Percentiles rank a stretch among this genome's conserved stretches.
These are phyloP conservation scores for Funneliformis geosporum DNA, from an alignment of 192 early-diverging fungal species.

Conservation along the genomic window DNA sequence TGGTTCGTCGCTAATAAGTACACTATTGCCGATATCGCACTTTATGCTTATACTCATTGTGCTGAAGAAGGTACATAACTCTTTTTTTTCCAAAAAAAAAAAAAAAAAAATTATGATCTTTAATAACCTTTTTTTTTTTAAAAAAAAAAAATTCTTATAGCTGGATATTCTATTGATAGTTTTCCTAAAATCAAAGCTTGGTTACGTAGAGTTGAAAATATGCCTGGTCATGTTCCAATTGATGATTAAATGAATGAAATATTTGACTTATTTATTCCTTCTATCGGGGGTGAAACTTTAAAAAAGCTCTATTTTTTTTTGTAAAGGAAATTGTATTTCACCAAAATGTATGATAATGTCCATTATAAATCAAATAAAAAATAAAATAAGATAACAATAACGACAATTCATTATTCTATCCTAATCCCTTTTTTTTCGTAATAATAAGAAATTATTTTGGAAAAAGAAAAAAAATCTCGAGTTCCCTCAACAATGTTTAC, in stretches of 20 bases:
- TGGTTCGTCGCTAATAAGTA: slow-evolving; percentile 15
- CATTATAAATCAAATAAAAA: not conserved
- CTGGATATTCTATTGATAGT: slow-evolving; percentile 23
- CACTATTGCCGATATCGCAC: slow-evolving; percentile 22
- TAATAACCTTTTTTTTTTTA: not conserved
- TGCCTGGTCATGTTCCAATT: slow-evolving; percentile 21
- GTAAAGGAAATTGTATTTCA: no score
- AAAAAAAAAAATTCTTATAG: not conserved
- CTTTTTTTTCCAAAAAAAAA: not conserved
- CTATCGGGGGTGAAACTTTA: not conserved
- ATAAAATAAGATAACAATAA: no score
- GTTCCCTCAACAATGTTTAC: not conserved
- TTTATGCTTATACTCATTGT: slow-evolving; percentile 23
- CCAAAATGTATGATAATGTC: no score
- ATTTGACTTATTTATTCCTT: not conserved
- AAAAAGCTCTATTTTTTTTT: not conserved
- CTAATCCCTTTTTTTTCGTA: no score
- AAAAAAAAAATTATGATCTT: not conserved
- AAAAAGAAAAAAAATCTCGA: not conserved
- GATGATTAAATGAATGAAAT: slow-evolving; percentile 15
- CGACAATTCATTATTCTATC: no score
- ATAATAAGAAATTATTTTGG: no score
- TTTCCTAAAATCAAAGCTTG: slow-evolving; percentile 23
- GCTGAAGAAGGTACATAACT: slow-evolving; percentile 19
- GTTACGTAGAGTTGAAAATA: slow-evolving; percentile 25